These are phyloP conservation scores for Pulicaria dysenterica DNA, from an alignment of 129 eudicot genomes.

Conservation along the genomic window DNA sequence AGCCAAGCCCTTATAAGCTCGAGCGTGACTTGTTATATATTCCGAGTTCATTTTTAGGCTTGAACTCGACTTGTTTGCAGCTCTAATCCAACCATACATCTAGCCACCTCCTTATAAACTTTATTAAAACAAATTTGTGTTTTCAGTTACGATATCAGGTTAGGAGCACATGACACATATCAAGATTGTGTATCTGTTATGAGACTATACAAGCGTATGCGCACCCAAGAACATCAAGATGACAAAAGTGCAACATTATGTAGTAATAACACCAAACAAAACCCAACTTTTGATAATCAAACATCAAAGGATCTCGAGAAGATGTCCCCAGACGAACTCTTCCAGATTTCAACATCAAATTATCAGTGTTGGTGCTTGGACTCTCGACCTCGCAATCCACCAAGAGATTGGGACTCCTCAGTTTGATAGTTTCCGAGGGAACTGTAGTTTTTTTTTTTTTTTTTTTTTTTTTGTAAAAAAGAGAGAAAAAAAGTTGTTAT, in stretches of 20 bases:
- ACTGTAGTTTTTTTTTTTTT: too few species aligned
- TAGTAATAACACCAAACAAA: slow-evolving; percentile 2
- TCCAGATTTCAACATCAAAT: slow-evolving; percentile 49
- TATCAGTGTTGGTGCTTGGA: slow-evolving; percentile 75
- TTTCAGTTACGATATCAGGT: slow-evolving; percentile 66
- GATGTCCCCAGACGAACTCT: slow-evolving; percentile 62
- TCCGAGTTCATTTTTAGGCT: too few species aligned
- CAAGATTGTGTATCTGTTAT: slow-evolving; percentile 70
- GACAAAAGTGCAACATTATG: slow-evolving; percentile 15
- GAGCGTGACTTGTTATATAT: too few species aligned
- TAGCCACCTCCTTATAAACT: background rate
- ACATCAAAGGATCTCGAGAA: slow-evolving; percentile 38
- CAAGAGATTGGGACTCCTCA: background rate
- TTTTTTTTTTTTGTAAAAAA: too few species aligned
- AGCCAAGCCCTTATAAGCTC: too few species aligned
- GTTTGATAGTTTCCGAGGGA: slow-evolving; percentile 7
- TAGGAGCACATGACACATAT: slow-evolving; percentile 53
- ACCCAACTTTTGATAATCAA: slow-evolving; percentile 27
- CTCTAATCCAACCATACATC: too few species aligned
- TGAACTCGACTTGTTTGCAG: too few species aligned
- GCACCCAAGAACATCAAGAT: slow-evolving; percentile 54
- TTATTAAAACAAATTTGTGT: slow-evolving; percentile 7
- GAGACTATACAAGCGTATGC: slow-evolving; percentile 79
- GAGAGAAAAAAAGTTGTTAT: background rate
- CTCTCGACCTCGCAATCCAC: slow-evolving; percentile 29